Evolutionary conservation across 2,329 filamentous ascomycete genomes (phyloP).

Genomic region (Colletotrichum lupini): DNA sequence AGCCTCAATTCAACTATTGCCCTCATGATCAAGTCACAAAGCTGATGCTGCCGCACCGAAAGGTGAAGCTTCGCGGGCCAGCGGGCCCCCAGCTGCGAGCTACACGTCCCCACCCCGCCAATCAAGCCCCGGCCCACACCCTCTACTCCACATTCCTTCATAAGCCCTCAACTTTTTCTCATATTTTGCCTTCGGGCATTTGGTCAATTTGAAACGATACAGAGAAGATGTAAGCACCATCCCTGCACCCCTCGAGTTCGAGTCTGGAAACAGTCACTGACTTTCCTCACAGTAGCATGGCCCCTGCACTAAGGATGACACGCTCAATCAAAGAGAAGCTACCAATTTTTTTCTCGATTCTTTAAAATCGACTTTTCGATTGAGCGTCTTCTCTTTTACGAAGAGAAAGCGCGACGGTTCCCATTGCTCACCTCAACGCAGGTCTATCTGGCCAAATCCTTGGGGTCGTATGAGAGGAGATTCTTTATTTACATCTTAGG

Average conservation of each 20-base stretch:
- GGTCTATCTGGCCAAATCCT: too few relatives aligned
- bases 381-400: too few relatives aligned
- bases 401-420: too few relatives aligned
- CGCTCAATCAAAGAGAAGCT: slow-evolving; percentile 85
- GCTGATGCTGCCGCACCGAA: too few relatives aligned
- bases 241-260: neutral
- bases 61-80: too few relatives aligned
- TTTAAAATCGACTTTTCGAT: too few relatives aligned
- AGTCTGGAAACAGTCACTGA: neutral
- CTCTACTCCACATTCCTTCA: neutral
- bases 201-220: slow-evolving; percentile 31
- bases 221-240: slow-evolving; percentile 21
- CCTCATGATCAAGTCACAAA: too few relatives aligned
- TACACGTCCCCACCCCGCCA: neutral
- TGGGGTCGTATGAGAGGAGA: too few relatives aligned
- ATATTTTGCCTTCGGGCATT: slow-evolving; percentile 14
- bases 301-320: slow-evolving; percentile 95
- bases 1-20: too few relatives aligned
- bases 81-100: too few relatives aligned
- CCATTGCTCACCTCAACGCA: too few relatives aligned
- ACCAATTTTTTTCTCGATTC: slow-evolving; percentile 52
- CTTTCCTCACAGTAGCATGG: slow-evolving; percentile 69
- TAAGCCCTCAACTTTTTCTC: neutral
- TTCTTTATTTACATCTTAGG: too few relatives aligned
- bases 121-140: neutral